Conservation (phyloP, 139 green algal species). For the Chlamydomonas sp. region DNA sequence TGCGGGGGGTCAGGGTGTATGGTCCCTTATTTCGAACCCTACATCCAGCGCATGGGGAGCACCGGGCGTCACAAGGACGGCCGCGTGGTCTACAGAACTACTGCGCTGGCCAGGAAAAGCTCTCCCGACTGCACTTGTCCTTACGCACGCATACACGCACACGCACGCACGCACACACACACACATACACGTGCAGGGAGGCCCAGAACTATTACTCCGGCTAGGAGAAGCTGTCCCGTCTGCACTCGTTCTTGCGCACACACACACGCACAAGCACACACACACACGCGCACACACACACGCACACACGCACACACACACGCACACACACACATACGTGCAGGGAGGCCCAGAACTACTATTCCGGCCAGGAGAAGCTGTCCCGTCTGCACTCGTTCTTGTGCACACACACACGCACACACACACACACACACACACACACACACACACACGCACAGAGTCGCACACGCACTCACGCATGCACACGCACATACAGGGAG, state of each 20-base stretch:
- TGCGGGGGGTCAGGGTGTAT: neutral
- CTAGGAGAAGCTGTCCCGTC: no score
- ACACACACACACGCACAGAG: neutral
- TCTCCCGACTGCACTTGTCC: no score
- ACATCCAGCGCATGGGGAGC: neutral
- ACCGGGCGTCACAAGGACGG: neutral
- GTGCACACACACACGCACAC: constrained; percentile 3
- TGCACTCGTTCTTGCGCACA: no score
- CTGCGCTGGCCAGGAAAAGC: no score
- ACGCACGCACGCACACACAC: neutral
- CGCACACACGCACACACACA: constrained; percentile 11
- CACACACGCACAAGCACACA: constrained; percentile 5
- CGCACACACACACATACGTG: constrained; percentile 5
- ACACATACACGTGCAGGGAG: neutral
- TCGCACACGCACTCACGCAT: constrained; percentile 9
- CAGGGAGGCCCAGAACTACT: no score
- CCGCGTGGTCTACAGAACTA: no score
- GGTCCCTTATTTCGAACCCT: neutral
- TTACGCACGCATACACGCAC: neutral
- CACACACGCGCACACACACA: neutral
- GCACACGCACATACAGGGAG: neutral
- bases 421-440: neutral
- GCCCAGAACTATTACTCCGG: no score
- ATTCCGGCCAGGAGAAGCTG: no score
- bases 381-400: no score